Base-by-base conservation (phyloP, 768 basidiomycete genomes). In the Phylloporus sp. region DNA sequence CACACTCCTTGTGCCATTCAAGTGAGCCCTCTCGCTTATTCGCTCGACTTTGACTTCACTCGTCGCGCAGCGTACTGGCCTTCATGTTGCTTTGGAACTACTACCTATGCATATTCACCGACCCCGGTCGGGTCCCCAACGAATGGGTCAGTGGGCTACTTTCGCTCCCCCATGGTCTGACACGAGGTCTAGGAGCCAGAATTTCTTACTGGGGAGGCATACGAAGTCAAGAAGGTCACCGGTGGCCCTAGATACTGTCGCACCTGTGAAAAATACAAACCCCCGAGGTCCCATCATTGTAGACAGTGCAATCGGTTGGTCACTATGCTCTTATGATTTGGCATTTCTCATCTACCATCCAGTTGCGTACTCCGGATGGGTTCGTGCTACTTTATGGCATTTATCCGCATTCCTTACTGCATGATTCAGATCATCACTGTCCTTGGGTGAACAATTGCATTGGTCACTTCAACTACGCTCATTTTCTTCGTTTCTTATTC, bases 401-500 rank as follows among this genome's bases (percentile, higher is more conserved):
- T 20, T 41, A 9, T 40, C 33, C 13, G 11, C 32, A 38, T 33
- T 42, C 44, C 49, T 61, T 21, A 50, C 18, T 27, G 36, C 29
- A 14, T 20, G 9, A 17, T 50, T 27, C 50, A 90, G 90, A 92
- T 63, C 90, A 92, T 58, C 90, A 92, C 60, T 91, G 90, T 62
- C 90, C 90, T 7, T 94, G 90, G 91, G 81, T 92, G 26, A 85
- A 91, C 64, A 97, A 93, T 57, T 95, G 94, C 60, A 86, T 99
- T 52, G 96, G 96, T 1, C 85, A 91, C 64, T 80, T 75, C 69
- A 99, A 97, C 65, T 84, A 96, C 54, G 86, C 86, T 1, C 78
- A 89, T 66, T 91, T 91, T 57, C 71, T 96, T 42, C 86, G 93
- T 17, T 98, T 97, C 70, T 77, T 97, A 1, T 86, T 94, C 67